Evolutionary conservation across 2,329 filamentous ascomycete species (phyloP).

Genomic region (Didymellaceae sp.): DNA sequence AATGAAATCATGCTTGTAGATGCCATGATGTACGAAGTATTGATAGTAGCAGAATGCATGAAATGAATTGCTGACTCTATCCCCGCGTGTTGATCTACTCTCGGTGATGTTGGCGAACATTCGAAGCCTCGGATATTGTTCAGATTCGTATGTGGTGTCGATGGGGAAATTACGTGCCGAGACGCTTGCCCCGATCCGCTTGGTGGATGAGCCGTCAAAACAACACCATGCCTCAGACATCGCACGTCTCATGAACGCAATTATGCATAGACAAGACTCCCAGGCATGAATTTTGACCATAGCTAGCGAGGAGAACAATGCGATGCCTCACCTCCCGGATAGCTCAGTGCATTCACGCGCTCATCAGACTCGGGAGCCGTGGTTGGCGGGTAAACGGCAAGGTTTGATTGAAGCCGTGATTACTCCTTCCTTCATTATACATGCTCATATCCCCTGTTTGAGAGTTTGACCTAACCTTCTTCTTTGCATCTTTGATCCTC

Average conservation of each 20-base stretch:
- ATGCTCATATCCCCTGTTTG: slow-evolving; percentile 35
- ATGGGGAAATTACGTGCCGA: neutral
- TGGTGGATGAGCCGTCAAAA: neutral
- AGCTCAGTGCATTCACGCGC: no score
- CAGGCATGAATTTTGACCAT: neutral
- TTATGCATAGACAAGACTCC: neutral
- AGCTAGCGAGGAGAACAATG: neutral
- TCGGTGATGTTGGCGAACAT: no score
- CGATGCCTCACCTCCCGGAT: neutral
- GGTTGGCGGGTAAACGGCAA: slow-evolving; percentile 6
- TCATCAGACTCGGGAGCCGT: neutral
- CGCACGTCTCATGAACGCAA: slow-evolving; percentile 24
- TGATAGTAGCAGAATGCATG: neutral
- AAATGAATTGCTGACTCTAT: neutral
- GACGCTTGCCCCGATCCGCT: neutral
- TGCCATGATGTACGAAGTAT: neutral
- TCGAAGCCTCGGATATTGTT: no score
- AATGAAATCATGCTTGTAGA: neutral
- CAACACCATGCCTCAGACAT: slow-evolving; percentile 20
- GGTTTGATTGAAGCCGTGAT: slow-evolving; percentile 17
- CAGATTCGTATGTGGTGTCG: neutral
- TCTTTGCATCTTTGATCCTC: neutral
- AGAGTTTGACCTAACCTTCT: slow-evolving; percentile 19
- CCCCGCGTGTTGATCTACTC: neutral
- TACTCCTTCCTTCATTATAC: slow-evolving; percentile 30